A percentile compares a stretch with the other conserved stretches of the same genome.
Evolutionary conservation across 2,329 filamentous ascomycete genomes (phyloP).

Genomic region (Podosphaera fusca): DNA sequence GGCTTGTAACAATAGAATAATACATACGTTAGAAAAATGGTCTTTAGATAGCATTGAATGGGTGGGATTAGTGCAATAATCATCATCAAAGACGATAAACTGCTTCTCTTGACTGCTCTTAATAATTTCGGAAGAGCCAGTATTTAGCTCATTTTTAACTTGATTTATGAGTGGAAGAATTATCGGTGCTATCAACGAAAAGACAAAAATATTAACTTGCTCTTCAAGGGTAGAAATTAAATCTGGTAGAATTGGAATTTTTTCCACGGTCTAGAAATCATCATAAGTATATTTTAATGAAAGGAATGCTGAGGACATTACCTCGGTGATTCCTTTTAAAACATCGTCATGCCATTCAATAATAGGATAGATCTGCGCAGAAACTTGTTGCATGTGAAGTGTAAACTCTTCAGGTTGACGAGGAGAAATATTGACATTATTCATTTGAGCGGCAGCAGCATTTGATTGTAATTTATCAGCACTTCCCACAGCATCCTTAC

Average conservation of each 20-base stretch:
- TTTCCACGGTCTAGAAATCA: constrained; percentile 40
- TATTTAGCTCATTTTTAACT: constrained; percentile 68
- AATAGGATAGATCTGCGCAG: constrained; percentile 64
- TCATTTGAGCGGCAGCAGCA: constrained; percentile 50
- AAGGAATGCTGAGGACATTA: background rate
- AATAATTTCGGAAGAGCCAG: constrained; percentile 71
- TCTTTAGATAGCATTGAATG: constrained; percentile 95
- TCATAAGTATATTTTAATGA: background rate
- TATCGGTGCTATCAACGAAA: constrained; percentile 75
- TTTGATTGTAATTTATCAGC: constrained; percentile 62
- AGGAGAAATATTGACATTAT: constrained; percentile 51
- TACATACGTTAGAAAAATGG: constrained; percentile 38
- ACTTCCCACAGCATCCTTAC: constrained; percentile 48
- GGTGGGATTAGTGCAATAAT: constrained; percentile 56
- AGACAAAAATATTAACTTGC: constrained; percentile 72
- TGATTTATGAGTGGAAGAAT: constrained; percentile 68
- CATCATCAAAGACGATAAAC: constrained; percentile 65
- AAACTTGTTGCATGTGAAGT: constrained; percentile 47
- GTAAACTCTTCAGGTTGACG: constrained; percentile 70
- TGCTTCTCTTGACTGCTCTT: constrained; percentile 65
- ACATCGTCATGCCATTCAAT: constrained; percentile 81
- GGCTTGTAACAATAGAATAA: too few relatives aligned
- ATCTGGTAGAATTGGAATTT: constrained; percentile 66
- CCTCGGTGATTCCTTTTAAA: constrained; percentile 50
- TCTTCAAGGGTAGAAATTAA: constrained; percentile 72